Conservation (phyloP, 129 eudicot genomes). For the Flaveria robusta region DNA sequence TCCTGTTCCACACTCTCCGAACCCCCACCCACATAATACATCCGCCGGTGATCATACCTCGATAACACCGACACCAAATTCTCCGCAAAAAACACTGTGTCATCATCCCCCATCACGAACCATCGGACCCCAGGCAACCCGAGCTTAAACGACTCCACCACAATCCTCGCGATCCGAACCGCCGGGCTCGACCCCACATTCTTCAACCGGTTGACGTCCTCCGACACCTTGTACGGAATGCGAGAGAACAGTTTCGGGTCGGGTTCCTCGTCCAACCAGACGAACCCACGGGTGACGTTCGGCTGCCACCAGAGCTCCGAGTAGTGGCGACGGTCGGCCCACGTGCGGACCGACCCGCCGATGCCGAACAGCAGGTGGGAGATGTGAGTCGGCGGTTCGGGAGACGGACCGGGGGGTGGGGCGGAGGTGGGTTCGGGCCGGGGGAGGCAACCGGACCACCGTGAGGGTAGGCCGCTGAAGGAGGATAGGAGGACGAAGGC, state of each 20-base stretch:
- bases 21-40: conserved; percentile 73
- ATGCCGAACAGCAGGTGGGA: conserved; percentile 81
- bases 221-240: conserved; percentile 50
- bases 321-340: conserved; percentile 56
- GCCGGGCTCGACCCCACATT: conserved; percentile 48
- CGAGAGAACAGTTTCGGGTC: conserved; percentile 35
- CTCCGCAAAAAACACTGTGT: conserved; percentile 75
- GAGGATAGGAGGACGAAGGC: conserved; percentile 38
- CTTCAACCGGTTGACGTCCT: conserved; percentile 40
- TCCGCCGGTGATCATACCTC: conserved; percentile 65
- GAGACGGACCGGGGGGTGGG: conserved; percentile 20
- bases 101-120: conserved; percentile 99
- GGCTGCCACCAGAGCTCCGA: conserved; percentile 82
- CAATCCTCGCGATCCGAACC: conserved; percentile 77
- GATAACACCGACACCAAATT: conserved; percentile 63
- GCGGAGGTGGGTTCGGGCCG: not conserved
- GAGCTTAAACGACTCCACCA: conserved; percentile 52
- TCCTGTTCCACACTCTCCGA: conserved; percentile 96
- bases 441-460: conserved; percentile 38
- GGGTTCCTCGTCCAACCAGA: conserved; percentile 67
- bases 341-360: conserved; percentile 71
- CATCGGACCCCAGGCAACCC: conserved; percentile 70
- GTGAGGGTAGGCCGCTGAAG: conserved; percentile 28
- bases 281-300: conserved; percentile 65
- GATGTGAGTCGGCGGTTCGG: conserved; percentile 36